Conservation (phyloP, 176 grass and related monocot genomes). For the Aegilops speltoides region DNA sequence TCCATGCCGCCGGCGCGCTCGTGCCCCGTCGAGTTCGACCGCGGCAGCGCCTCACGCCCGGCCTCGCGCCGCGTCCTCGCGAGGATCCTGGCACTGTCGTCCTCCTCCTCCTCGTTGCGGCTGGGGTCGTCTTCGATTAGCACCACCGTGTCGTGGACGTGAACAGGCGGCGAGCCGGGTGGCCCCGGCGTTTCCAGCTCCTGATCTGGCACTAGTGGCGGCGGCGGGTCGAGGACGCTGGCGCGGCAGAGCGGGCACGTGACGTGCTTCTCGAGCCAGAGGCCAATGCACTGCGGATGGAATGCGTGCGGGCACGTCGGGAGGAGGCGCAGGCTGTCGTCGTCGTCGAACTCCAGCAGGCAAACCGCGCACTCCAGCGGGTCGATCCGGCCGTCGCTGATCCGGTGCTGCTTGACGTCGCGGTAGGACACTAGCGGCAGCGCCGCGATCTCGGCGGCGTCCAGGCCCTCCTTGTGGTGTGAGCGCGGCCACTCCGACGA, state of each 20-base stretch:
- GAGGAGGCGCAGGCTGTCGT: conserved; percentile 51
- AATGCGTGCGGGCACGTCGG: conserved; percentile 62
- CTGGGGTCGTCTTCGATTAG: background rate
- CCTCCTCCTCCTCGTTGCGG: background rate
- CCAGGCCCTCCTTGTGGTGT: conserved; percentile 14
- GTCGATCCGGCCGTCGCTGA: background rate
- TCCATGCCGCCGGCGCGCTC: conserved; percentile 7
- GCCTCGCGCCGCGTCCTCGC: conserved; percentile 21
- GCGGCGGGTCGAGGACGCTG: conserved; percentile 32
- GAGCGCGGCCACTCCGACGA: background rate
- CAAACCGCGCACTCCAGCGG: conserved; percentile 60
- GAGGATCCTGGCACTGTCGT: conserved; percentile 9
- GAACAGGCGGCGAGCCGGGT: background rate
- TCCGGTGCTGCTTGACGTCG: conserved; percentile 33
- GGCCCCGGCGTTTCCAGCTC: background rate
- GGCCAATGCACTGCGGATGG: conserved; percentile 57
- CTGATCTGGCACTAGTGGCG: too few relatives aligned
- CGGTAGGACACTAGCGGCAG: conserved; percentile 42
- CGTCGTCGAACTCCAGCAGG: conserved; percentile 54
- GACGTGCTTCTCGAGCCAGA: conserved; percentile 51
- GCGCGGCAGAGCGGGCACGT: conserved; percentile 59
- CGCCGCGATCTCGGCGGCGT: conserved; percentile 35
- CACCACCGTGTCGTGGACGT: background rate
- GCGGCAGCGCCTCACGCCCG: conserved; percentile 24
- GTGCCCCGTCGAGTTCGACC: conserved; percentile 41